These are phyloP conservation scores for Amanita jacksonii DNA, from an alignment of 768 basidiomycete species.

Conservation along the genomic window DNA sequence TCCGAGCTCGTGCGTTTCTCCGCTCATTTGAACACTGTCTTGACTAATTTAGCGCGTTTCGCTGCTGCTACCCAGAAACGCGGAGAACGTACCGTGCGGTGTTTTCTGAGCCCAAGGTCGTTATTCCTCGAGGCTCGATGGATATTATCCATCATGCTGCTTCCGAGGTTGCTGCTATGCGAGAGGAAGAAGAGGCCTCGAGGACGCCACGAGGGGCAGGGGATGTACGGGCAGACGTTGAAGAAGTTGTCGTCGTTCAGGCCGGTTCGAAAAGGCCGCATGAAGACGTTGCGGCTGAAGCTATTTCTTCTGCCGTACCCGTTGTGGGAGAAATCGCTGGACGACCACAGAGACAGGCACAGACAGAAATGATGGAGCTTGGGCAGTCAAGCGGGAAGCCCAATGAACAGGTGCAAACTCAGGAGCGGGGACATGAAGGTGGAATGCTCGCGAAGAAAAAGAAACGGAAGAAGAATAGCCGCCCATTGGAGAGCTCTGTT, in stretches of 20 bases:
- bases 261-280: background rate
- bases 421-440: background rate
- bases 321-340: too few relatives aligned
- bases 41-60: background rate
- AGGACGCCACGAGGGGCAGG: background rate
- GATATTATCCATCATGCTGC: background rate
- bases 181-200: background rate
- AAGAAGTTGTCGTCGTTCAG: background rate
- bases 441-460: constrained; percentile 1
- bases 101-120: constrained; percentile 62
- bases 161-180: background rate
- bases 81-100: constrained; percentile 75
- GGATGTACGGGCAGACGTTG: background rate
- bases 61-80: constrained; percentile 47
- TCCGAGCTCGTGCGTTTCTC: constrained; percentile 60
- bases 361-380: background rate
- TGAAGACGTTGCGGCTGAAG: background rate
- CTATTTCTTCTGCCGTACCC: too few relatives aligned
- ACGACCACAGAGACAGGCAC: background rate
- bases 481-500: constrained; percentile 2
- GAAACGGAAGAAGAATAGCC: constrained; percentile 6
- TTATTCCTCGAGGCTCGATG: constrained; percentile 33
- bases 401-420: background rate
- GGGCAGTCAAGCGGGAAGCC: background rate
- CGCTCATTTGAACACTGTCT: background rate